Evolutionary conservation across 176 grass and related monocot species (phyloP).

Genomic region (Sorghum bicolor): DNA sequence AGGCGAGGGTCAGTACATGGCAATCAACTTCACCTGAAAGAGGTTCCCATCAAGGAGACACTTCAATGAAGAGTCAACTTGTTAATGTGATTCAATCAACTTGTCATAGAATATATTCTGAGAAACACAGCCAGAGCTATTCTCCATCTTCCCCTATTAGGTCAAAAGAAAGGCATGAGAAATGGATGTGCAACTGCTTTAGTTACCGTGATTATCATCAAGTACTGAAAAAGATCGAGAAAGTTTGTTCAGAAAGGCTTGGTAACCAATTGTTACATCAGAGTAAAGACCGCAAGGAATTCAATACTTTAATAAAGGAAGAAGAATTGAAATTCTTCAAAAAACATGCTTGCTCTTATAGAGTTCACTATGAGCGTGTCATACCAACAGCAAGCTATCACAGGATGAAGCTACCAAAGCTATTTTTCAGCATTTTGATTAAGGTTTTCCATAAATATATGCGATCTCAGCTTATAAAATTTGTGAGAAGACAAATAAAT

Average conservation of each 20-base stretch:
- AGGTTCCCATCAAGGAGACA: not conserved
- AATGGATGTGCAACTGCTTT: conserved; percentile 16
- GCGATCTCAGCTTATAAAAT: conserved; percentile 37
- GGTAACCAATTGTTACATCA: conserved; percentile 43
- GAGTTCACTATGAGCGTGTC: conserved; percentile 15
- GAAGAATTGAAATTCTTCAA: conserved; percentile 33
- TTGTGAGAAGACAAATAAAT: conserved; percentile 47
- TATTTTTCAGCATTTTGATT: conserved; percentile 34
- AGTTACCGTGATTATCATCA: not conserved
- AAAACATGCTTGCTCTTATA: conserved; percentile 24
- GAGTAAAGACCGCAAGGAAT: conserved; percentile 43
- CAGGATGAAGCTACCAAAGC: conserved; percentile 38
- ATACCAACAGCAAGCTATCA: conserved; percentile 25
- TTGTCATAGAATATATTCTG: conserved; percentile 4
- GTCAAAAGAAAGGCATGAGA: conserved; percentile 32
- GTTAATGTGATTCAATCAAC: conserved; percentile 11
- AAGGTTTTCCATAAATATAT: conserved; percentile 46
- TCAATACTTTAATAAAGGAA: conserved; percentile 32
- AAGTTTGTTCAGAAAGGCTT: conserved; percentile 51
- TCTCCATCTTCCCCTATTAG: not conserved
- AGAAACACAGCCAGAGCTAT: conserved; percentile 4
- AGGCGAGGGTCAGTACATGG: not conserved
- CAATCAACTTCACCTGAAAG: conserved; percentile 31
- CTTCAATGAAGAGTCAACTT: not conserved
- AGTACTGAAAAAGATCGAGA: conserved; percentile 36